These are phyloP conservation scores for Pisolithus microcarpus DNA, from an alignment of 768 basidiomycete genomes.

Conservation along the genomic window DNA sequence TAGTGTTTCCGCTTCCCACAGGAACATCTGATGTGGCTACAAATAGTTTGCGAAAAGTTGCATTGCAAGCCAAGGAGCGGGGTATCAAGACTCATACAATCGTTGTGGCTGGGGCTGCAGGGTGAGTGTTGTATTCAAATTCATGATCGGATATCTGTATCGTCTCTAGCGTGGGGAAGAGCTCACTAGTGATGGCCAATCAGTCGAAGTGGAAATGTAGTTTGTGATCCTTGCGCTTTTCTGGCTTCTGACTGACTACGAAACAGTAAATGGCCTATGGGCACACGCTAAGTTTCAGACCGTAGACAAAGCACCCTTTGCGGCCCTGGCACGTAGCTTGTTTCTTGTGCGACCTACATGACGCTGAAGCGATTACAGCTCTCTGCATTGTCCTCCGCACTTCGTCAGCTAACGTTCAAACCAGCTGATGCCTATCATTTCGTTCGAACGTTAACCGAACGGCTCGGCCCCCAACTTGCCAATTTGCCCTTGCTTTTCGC, in stretches of 20 bases:
- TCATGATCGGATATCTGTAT: neutral
- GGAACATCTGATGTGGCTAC: conserved; percentile 25
- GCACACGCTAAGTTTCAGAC: conserved; percentile 70
- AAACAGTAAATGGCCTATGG: conserved; percentile 60
- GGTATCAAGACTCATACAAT: conserved; percentile 50
- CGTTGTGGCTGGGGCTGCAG: conserved; percentile 57
- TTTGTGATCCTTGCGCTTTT: conserved; percentile 4
- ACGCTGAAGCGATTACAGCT: conserved; percentile 33
- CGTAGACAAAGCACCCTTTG: conserved; percentile 60
- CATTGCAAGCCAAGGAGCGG: conserved; percentile 37
- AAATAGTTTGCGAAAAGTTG: conserved; percentile 39
- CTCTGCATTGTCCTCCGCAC: conserved; percentile 60
- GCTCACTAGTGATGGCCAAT: conserved; percentile 59
- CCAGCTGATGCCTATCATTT: conserved; percentile 64
- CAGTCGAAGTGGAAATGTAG: conserved; percentile 68
- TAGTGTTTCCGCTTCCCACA: neutral
- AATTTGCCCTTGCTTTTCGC: conserved; percentile 67
- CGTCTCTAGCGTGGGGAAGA: conserved; percentile 56
- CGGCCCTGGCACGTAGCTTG: conserved; percentile 43
- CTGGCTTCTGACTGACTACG: neutral
- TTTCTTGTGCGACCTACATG: neutral
- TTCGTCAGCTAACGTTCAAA: conserved; percentile 70
- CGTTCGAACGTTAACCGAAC: conserved; percentile 48
- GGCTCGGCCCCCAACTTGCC: conserved; percentile 61
- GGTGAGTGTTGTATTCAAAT: conserved; percentile 31